These are phyloP conservation scores for Schizonepeta tenuifolia DNA, from an alignment of 257 asterid species.

Conservation along the genomic window DNA sequence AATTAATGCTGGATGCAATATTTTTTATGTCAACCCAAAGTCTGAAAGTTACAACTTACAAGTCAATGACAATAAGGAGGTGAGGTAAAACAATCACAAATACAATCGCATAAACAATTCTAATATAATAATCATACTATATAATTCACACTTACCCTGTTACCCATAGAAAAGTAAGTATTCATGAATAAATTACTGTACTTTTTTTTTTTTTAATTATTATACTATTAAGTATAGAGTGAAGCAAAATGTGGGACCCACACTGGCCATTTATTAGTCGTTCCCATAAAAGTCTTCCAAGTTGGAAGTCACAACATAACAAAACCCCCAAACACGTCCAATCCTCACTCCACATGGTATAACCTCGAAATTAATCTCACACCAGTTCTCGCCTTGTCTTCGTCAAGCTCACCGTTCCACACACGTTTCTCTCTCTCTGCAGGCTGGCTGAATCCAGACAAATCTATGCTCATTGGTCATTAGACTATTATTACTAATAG, in stretches of 20 bases:
- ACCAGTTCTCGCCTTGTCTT: slow-evolving; percentile 27
- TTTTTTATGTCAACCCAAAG: too few relatives aligned
- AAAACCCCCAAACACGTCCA: slow-evolving; percentile 4
- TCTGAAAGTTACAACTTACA: too few relatives aligned
- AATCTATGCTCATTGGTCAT: slow-evolving; percentile 8
- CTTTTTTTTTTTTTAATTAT: too few relatives aligned
- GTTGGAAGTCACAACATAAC: neutral
- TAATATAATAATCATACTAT: too few relatives aligned
- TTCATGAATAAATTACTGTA: too few relatives aligned
- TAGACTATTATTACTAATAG: neutral
- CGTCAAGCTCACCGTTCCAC: slow-evolving; percentile 37
- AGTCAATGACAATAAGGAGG: too few relatives aligned
- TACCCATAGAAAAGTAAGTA: too few relatives aligned
- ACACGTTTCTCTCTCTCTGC: slow-evolving; percentile 15
- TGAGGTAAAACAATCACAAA: too few relatives aligned
- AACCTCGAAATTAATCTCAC: neutral
- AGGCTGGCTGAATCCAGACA: neutral
- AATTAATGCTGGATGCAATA: too few relatives aligned
- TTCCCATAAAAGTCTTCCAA: neutral
- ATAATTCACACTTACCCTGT: too few relatives aligned
- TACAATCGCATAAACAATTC: too few relatives aligned
- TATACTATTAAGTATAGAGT: too few relatives aligned
- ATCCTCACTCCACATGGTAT: slow-evolving; percentile 15
- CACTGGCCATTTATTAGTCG: neutral
- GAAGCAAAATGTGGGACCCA: slow-evolving; percentile 5